phyloP scores from a whole-genome alignment of 306 rosid species.

The Ceratonia siliqua region DNA sequence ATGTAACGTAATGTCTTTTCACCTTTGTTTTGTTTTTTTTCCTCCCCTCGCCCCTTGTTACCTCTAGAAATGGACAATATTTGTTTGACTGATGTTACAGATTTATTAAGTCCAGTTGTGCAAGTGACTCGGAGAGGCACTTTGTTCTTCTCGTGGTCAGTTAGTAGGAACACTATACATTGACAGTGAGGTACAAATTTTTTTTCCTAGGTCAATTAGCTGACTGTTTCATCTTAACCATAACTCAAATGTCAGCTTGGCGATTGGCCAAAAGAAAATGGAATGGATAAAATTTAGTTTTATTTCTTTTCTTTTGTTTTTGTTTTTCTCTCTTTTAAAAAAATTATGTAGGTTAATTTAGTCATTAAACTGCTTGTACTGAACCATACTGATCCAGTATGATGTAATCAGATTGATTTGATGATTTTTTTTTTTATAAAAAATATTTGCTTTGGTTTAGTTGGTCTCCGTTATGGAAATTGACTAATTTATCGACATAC shows the following conservation, averaged over 20 bases:
- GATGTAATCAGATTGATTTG: too few species aligned
- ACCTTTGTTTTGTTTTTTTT: not conserved
- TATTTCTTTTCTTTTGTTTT: too few species aligned
- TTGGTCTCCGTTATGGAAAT: too few species aligned
- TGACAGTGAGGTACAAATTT: constrained; percentile 1
- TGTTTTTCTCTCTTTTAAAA: too few species aligned
- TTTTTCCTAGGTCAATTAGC: not conserved
- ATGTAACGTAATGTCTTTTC: not conserved
- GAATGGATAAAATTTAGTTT: too few species aligned
- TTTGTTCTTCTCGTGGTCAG: not conserved
- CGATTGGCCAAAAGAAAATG: not conserved
- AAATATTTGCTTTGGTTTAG: too few species aligned
- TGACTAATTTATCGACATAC: too few species aligned
- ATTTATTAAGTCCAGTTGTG: not conserved
- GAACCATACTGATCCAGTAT: too few species aligned
- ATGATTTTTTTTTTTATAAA: too few species aligned
- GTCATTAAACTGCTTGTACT: too few species aligned
- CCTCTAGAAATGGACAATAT: not conserved
- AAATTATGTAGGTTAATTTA: too few species aligned
- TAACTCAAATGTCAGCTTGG: not conserved
- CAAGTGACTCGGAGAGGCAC: not conserved
- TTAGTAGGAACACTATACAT: not conserved
- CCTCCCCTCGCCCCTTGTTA: not conserved
- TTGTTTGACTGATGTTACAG: not conserved
- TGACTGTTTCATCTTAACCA: not conserved